Evolutionary conservation across 148 eudicot species (phyloP).

Genomic region (Bassia scoparia): DNA sequence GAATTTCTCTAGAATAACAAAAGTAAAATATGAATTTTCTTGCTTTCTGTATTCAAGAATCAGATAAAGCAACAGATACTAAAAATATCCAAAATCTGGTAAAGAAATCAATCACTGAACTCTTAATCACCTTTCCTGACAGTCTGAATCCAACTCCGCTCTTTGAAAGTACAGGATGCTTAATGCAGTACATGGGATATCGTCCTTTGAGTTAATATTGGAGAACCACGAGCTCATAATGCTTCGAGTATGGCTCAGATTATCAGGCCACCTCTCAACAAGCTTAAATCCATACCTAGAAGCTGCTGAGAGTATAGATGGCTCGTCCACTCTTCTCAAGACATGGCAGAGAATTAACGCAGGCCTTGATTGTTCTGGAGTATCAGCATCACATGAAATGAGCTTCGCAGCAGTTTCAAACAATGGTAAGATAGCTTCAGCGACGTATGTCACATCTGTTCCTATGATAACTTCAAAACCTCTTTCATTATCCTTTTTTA

Average conservation of each 20-base stretch:
- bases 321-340: slow-evolving; percentile 79
- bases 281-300: slow-evolving; percentile 56
- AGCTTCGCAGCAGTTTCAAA: slow-evolving; percentile 75
- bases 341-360: slow-evolving; percentile 79
- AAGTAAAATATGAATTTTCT: too few species aligned
- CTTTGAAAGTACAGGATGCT: slow-evolving; percentile 66
- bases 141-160: slow-evolving; percentile 4
- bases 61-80: not conserved
- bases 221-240: slow-evolving; percentile 52
- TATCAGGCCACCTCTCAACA: slow-evolving; percentile 66
- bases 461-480: slow-evolving; percentile 84
- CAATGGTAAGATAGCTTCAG: slow-evolving; percentile 65
- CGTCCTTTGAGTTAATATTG: slow-evolving; percentile 23
- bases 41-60: not conserved
- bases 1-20: not conserved
- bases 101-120: not conserved
- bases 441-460: slow-evolving; percentile 78
- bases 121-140: not conserved
- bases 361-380: slow-evolving; percentile 16
- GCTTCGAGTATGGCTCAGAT: slow-evolving; percentile 21
- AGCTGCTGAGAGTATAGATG: slow-evolving; percentile 68
- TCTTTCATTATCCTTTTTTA: slow-evolving; percentile 38
- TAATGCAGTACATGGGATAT: slow-evolving; percentile 56
- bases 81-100: slow-evolving; percentile 5
- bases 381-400: slow-evolving; percentile 30